Evolutionary conservation across 2,329 filamentous ascomycete species (phyloP).

Genomic region (Pseudohalonectria lignicola): DNA sequence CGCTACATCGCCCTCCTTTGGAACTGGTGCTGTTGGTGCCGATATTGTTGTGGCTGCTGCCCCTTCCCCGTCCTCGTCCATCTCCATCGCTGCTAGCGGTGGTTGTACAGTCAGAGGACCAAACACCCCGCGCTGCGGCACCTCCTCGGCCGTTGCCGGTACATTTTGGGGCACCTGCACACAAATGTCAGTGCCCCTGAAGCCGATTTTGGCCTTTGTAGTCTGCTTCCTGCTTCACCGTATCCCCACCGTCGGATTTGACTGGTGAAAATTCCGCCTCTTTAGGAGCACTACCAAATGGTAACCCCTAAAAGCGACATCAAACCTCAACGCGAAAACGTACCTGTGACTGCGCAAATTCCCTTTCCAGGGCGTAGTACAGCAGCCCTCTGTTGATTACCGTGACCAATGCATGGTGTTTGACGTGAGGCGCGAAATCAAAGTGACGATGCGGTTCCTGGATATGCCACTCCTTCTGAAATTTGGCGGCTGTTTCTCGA

Average conservation of each 20-base stretch:
- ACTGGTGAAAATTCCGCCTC: too few relatives aligned
- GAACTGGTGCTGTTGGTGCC: conserved; percentile 21
- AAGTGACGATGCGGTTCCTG: conserved; percentile 51
- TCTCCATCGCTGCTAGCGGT: too few relatives aligned
- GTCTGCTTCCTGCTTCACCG: too few relatives aligned
- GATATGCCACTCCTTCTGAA: conserved; percentile 59
- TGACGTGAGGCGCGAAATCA: conserved; percentile 53
- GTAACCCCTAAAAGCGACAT: too few relatives aligned
- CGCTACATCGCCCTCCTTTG: too few relatives aligned
- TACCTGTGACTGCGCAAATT: conserved; percentile 39
- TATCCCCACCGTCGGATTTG: too few relatives aligned
- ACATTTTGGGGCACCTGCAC: conserved; percentile 38
- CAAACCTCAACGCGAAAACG: conserved; percentile 8
- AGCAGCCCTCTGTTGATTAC: conserved; percentile 53
- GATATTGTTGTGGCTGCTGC: conserved; percentile 24
- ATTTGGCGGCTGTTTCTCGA: conserved; percentile 55
- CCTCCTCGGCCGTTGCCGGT: conserved; percentile 31
- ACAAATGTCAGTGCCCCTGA: conserved; percentile 22
- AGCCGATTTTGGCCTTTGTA: too few relatives aligned
- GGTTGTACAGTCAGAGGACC: conserved; percentile 39
- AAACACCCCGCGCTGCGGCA: conserved; percentile 43
- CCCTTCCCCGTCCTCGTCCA: conserved; percentile 16
- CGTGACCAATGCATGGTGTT: conserved; percentile 51
- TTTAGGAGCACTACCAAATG: too few relatives aligned
- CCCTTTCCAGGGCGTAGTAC: conserved; percentile 48